Percentiles rank a stretch among this genome's conserved stretches.
phyloP scores from a whole-genome alignment of 345 rosid genomes.

The Rhodamnia rubescens region DNA sequence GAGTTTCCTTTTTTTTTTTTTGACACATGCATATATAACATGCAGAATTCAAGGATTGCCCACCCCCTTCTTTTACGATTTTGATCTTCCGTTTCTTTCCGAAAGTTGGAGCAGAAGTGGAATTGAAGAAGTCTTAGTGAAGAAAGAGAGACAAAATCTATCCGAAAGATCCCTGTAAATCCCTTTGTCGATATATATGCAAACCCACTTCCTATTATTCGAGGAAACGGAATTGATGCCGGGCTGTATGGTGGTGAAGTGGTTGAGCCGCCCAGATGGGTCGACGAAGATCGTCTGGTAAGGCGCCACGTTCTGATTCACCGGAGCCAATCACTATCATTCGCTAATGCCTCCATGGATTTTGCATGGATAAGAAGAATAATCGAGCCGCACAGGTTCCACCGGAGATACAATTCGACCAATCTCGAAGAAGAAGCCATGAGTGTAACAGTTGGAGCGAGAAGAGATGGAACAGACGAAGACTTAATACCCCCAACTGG shows the following conservation, averaged over 20 bases:
- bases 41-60: neutral
- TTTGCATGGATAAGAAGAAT: neutral
- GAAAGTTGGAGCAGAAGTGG: neutral
- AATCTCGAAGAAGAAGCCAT: neutral
- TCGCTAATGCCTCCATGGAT: neutral
- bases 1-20: neutral
- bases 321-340: neutral
- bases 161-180: conserved; percentile 24
- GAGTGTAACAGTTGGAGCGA: neutral
- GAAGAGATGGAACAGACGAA: neutral
- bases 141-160: neutral
- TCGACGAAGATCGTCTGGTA: conserved; percentile 17
- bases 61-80: neutral
- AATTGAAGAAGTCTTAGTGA: neutral
- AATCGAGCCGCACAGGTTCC: neutral
- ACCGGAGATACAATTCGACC: neutral
- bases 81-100: neutral
- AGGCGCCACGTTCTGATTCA: neutral
- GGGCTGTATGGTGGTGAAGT: conserved; percentile 42
- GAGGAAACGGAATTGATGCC: conserved; percentile 49
- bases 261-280: conserved; percentile 26
- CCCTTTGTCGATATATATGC: conserved; percentile 38
- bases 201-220: conserved; percentile 36
- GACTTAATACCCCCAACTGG: neutral
- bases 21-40: too few relatives aligned